Base-by-base conservation (phyloP, 371 early-diverging fungal species). In the Rhizopus microsporus region DNA sequence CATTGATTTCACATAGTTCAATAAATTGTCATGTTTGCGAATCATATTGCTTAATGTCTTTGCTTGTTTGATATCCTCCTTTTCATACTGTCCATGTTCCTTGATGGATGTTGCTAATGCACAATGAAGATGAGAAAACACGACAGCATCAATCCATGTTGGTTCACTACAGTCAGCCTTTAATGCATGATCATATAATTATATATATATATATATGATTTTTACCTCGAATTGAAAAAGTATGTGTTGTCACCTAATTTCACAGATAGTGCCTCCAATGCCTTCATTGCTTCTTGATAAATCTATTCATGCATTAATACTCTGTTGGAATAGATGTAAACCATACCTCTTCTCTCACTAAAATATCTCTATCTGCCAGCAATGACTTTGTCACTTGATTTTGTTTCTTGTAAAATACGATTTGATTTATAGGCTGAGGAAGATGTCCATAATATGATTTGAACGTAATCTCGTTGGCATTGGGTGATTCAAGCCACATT, bases 51-150 rank as follows among this genome's bases (percentile, higher is more conserved):
- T 63, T 15, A 84, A 65, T 3, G 66, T 63, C 32, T 62, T 62
- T 8, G 79, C 82, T 47, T 76, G 68, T 12, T 66, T 68, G 46
- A 67, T 65, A 23, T 77, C 72, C 56, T 72, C 75, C 4, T 71
- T 71, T 8, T 67, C 50, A 6, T 64, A 54, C 7, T 67, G 51
- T 5, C 57, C 60, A 45, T 70, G 67, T 0, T 64, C 62, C 7
- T 63, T 52, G 9, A 66, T 62, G 7, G 77, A 74, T 29, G 65
- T 57, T 15, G 76, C 70, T 8, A 88, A 61, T 44, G 84, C 81
- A 44, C 69, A 63, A 51, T 88, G 85, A 15, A 84, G 64, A 60
- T 84, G 80, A 1, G 85, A 80, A 67, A 88, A 88, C 3, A 85
- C 56, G 3, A 77, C 71, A 12, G 86, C 88, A 60, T 88, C 88